Evolutionary conservation across 805 yeast species (phyloP), one percentile per base, ranked within the genome.

Genomic region (Scheffersomyces lignosus): DNA sequence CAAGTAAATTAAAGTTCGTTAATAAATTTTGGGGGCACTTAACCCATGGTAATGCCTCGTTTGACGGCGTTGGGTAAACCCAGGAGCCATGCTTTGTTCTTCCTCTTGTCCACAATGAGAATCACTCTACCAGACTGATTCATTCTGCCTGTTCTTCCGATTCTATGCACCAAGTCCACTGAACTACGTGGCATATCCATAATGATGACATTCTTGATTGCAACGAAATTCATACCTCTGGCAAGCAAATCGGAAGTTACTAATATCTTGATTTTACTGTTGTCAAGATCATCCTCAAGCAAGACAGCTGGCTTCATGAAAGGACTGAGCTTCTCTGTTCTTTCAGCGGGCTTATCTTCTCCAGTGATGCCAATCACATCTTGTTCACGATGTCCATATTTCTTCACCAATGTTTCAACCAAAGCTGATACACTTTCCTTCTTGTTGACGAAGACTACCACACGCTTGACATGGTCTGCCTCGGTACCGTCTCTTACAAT

Each of bases 61-160:
- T 78, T 76, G 22, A 86, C 71, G 3, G 83, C 81, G 36, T 73
- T 80, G 18, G 89, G 89, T 31, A 89, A 67, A 2, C 93, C 95
- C 51, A 80, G 81, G 18, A 88, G 82, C 88, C 95, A 88, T 4
- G 85, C 73, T 49, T 83, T 82, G n/a, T 76, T 71, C 33, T 71
- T 61, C 43, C 79, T 83, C 44, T 81, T 80, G 43, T 81, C 83
- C 18, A 83, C 82, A 34, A 91, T 78, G 52, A 93, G 67, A 44
- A 88, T 83, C 2, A 87, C 96, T 43, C 96, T 74, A 10, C 99
- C 99, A 25, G 83, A 73, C 52, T 83, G 88, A 30, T 84, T 86
- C 85, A 90, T 82, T 57, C 99, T 69, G 3, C 96, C 97, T 0
- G 97, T 91, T 63, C 99, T 77, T 1, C 99, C 99, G 1, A 87